A percentile compares a stretch with the other conserved stretches of the same genome.
phyloP scores from a whole-genome alignment of 169 alveolate genomes.

The Perkinsus chesapeaki region DNA sequence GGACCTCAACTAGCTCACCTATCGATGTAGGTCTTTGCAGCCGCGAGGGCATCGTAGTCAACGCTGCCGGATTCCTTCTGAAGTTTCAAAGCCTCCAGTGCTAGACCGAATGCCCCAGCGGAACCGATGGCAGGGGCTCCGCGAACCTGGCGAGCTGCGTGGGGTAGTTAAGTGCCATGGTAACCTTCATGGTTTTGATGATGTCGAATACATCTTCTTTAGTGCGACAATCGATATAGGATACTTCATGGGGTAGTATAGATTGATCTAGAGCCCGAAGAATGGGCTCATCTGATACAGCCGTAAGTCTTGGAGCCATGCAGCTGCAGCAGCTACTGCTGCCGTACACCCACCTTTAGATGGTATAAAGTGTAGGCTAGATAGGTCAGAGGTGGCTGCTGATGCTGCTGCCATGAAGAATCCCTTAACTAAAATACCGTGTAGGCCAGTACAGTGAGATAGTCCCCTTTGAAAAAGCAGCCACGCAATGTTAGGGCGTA shows the following conservation, averaged over 20 bases:
- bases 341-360: not conserved
- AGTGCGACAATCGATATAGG: not conserved
- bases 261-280: not conserved
- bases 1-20: not conserved
- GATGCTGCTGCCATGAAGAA: not conserved
- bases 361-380: not conserved
- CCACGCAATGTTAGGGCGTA: no score
- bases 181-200: not conserved
- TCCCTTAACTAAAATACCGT: not conserved
- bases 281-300: not conserved
- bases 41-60: not conserved
- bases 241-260: not conserved
- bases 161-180: not conserved
- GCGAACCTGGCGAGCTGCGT: not conserved
- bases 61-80: not conserved
- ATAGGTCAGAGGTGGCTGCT: no score
- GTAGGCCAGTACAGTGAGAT: not conserved
- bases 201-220: not conserved
- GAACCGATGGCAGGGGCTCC: constrained; percentile 10
- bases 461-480: no score
- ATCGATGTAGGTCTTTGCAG: not conserved
- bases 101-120: constrained; percentile 1
- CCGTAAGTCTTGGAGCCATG: not conserved
- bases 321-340: not conserved
- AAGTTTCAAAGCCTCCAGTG: not conserved